Conservation (phyloP, 805 yeast species). For the Metschnikowia colocasiae region DNA sequence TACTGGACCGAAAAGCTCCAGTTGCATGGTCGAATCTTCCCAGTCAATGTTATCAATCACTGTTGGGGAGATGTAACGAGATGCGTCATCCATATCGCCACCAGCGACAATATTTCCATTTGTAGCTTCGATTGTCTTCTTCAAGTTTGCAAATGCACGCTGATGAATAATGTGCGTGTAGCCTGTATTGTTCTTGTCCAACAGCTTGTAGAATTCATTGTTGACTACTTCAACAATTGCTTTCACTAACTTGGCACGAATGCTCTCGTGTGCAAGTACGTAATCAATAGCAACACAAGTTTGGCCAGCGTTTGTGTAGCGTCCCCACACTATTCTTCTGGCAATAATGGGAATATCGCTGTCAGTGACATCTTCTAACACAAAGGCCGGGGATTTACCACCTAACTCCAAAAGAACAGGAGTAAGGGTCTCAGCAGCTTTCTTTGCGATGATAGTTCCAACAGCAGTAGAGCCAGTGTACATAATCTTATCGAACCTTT, state of each 20-base stretch:
- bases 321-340: constrained; percentile 72
- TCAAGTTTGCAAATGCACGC: constrained; percentile 48
- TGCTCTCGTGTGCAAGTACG: constrained; percentile 57
- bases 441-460: constrained; percentile 70
- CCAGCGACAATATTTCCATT: constrained; percentile 52
- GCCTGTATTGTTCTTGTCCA: constrained; percentile 23
- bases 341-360: constrained; percentile 44
- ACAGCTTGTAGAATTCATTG: constrained; percentile 43
- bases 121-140: constrained; percentile 42
- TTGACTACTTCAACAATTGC: constrained; percentile 38
- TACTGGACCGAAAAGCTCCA: constrained; percentile 82
- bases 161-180: constrained; percentile 62
- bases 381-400: constrained; percentile 84
- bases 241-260: constrained; percentile 50
- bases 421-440: constrained; percentile 82
- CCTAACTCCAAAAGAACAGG: constrained; percentile 84
- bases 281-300: constrained; percentile 91
- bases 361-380: constrained; percentile 49
- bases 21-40: constrained; percentile 68
- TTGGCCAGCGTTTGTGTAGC: constrained; percentile 81
- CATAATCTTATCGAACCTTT: constrained; percentile 75
- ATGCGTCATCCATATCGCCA: constrained; percentile 36
- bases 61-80: constrained; percentile 68
- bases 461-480: constrained; percentile 80
- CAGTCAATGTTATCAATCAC: constrained; percentile 59